Percentiles rank a stretch among this genome's conserved stretches.
Conservation (phyloP, 345 rosid species). For the Hypericum perforatum region DNA sequence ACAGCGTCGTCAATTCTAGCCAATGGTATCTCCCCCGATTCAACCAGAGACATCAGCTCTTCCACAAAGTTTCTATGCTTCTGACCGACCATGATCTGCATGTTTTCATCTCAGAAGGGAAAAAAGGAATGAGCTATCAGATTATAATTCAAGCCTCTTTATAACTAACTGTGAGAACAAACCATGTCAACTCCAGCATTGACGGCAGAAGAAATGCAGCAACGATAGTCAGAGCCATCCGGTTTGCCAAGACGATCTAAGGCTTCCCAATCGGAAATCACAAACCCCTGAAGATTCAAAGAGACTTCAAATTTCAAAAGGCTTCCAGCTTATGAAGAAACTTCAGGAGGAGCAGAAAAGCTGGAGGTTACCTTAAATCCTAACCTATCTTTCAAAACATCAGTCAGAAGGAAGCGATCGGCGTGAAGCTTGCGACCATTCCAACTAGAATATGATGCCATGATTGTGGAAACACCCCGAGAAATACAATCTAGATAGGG, state of each 20-base stretch:
- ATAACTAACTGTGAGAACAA: constrained; percentile 1
- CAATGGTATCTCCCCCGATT: constrained; percentile 63
- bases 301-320: constrained; percentile 1
- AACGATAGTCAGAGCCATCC: constrained; percentile 55
- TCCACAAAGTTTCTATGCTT: constrained; percentile 42
- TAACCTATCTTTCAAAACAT: constrained; percentile 58
- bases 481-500: constrained; percentile 65
- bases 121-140: constrained; percentile 10
- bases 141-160: not conserved
- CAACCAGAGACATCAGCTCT: constrained; percentile 42
- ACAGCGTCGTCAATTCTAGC: constrained; percentile 71
- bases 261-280: constrained; percentile 85
- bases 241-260: constrained; percentile 57
- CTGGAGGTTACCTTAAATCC: constrained; percentile 56
- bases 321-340: not conserved
- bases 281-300: constrained; percentile 48
- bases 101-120: constrained; percentile 10
- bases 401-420: constrained; percentile 57
- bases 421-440: constrained; percentile 59
- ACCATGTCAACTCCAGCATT: constrained; percentile 97
- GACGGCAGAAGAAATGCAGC: constrained; percentile 43
- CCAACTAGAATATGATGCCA: constrained; percentile 93
- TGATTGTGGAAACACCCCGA: constrained; percentile 68
- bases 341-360: not conserved
- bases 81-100: constrained; percentile 80